Base-by-base conservation (phyloP, 192 early-diverging fungal species). In the Rhizophagus sp. region DNA sequence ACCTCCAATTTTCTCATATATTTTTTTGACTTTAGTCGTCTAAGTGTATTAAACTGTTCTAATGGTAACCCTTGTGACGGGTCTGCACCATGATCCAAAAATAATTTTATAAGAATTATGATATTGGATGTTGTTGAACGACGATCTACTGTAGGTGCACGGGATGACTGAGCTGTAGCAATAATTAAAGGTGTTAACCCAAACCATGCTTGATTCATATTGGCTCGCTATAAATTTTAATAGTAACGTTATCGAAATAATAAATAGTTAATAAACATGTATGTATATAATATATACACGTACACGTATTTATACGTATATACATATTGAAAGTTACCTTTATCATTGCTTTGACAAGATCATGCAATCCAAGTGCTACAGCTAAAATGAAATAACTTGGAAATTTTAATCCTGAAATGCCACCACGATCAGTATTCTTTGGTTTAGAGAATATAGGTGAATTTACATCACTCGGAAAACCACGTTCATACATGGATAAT, bases 341-440 rank as follows among this genome's bases (percentile, higher is more conserved):
- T 72, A 83, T 80, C 85, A 86, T 86, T 19, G 81, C 70, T 25
- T 68, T 82, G 52, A 83, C 85, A 11, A 86, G 79, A 25, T 83
- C 70, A 39, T 76, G 44, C 79, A 86, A 81, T 39, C 85, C 85
- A 25, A 86, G 79, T 15, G 81, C 79, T 17, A 86, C 82, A 1
- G 85, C 85, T 7, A 86, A 81, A 61, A 83, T 83, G 76, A 86
- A 86, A 66, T 86, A 86, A 49, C 82, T 83, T 0, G 85, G 85
- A 65, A 83, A 83, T 76, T 86, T 81, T 57, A 86, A 83, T 15
- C 79, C 81, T 47, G 62, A 63, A 13, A 62, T 73, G 10, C 47
- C 12, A 50, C 44, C 25, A 73, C 71, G 82, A 41, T 83, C 84
- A 24, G 71, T 1, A 33, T 73, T 73, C 15, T 73, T 73, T 13